Evolutionary conservation across 768 basidiomycete genomes (phyloP).

Genomic region (Termitomyces sp.): DNA sequence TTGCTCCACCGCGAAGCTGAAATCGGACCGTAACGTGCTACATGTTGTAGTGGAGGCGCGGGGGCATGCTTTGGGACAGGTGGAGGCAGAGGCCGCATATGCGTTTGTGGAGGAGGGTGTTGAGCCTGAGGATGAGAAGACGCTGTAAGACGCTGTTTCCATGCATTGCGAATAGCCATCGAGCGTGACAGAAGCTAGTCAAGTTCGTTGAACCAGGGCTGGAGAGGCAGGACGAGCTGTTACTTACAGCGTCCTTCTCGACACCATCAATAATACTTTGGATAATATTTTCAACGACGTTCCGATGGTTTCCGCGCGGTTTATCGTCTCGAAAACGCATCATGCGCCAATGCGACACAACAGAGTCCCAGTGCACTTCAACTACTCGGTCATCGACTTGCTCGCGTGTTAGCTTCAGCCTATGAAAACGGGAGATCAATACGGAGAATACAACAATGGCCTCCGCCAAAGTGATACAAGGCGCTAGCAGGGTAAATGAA

Average conservation of each 20-base stretch:
- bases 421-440: slow-evolving; percentile 23
- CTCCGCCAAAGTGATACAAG: background rate
- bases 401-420: slow-evolving; percentile 78
- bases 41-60: slow-evolving; percentile 21
- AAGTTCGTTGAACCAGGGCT: slow-evolving; percentile 7
- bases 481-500: background rate
- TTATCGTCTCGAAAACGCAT: slow-evolving; percentile 96
- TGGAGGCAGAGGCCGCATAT: slow-evolving; percentile 19
- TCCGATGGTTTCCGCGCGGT: slow-evolving; percentile 82
- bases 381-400: slow-evolving; percentile 93
- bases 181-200: slow-evolving; percentile 63
- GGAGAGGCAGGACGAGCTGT: slow-evolving; percentile 3
- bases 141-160: slow-evolving; percentile 62
- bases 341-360: slow-evolving; percentile 71
- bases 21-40: slow-evolving; percentile 62
- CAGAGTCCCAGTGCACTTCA: slow-evolving; percentile 87
- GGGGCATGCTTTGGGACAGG: slow-evolving; percentile 17
- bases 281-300: slow-evolving; percentile 83
- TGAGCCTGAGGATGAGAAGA: slow-evolving; percentile 18
- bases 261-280: slow-evolving; percentile 92
- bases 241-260: slow-evolving; percentile 75
- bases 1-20: slow-evolving; percentile 66
- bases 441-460: slow-evolving; percentile 4
- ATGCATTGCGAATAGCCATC: slow-evolving; percentile 59
- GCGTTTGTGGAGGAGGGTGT: slow-evolving; percentile 18